Conservation (phyloP, 2,329 filamentous ascomycete species). For the Claviceps africana region DNA sequence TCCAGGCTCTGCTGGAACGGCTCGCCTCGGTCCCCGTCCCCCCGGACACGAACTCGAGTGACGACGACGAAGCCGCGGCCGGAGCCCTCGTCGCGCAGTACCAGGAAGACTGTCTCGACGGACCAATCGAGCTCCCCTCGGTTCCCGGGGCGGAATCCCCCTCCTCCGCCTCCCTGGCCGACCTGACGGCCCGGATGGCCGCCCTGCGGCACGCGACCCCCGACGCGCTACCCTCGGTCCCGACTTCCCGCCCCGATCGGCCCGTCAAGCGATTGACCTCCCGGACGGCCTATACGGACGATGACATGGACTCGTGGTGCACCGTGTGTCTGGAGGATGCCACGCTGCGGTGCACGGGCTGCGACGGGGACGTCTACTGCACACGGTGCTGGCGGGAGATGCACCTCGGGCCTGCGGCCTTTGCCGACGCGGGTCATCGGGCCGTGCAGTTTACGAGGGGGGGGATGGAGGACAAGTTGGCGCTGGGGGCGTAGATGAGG, state of each 20-base stretch:
- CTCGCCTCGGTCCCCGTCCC: slow-evolving; percentile 21
- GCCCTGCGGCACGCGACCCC: slow-evolving; percentile 27
- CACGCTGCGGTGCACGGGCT: slow-evolving; percentile 57
- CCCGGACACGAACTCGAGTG: slow-evolving; percentile 17
- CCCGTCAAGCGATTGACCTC: slow-evolving; percentile 24
- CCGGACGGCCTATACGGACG: slow-evolving; percentile 43
- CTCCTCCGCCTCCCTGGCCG: slow-evolving; percentile 15
- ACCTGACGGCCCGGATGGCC: slow-evolving; percentile 38
- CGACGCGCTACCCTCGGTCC: slow-evolving; percentile 36
- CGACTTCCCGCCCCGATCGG: slow-evolving; percentile 32
- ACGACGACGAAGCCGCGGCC: no score
- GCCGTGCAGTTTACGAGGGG: slow-evolving; percentile 44
- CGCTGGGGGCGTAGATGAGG: slow-evolving; percentile 19
- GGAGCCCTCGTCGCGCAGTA: slow-evolving; percentile 31
- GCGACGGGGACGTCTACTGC: slow-evolving; percentile 61
- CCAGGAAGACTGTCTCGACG: slow-evolving; percentile 19
- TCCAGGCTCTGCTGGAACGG: slow-evolving; percentile 23
- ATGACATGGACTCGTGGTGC: slow-evolving; percentile 66
- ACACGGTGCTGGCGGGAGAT: slow-evolving; percentile 68
- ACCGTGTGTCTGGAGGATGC: slow-evolving; percentile 72
- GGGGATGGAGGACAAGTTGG: slow-evolving; percentile 19
- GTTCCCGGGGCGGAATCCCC: not conserved
- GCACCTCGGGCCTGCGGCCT: slow-evolving; percentile 55
- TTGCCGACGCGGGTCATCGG: slow-evolving; percentile 55
- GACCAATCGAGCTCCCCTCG: not conserved